Percentiles rank a stretch among this genome's conserved stretches.
phyloP scores from a whole-genome alignment of 768 basidiomycete species.

The Suillus subalutaceus region DNA sequence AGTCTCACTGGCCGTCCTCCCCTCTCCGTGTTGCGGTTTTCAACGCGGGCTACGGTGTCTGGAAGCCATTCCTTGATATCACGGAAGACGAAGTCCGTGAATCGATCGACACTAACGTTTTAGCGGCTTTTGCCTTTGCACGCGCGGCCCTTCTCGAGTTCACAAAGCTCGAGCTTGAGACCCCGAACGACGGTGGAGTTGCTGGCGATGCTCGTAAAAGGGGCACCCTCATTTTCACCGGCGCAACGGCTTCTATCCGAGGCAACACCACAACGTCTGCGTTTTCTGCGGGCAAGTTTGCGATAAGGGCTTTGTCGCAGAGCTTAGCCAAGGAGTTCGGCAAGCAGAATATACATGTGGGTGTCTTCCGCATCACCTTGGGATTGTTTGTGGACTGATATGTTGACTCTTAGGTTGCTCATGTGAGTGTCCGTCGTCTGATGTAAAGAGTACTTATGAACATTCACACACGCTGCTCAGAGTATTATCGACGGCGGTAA shows the following conservation, averaged over 20 bases:
- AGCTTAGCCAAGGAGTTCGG: conserved; percentile 77
- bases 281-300: conserved; percentile 68
- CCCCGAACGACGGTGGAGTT: conserved; percentile 42
- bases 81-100: conserved; percentile 59
- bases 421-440: conserved; percentile 46
- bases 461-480: neutral
- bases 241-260: conserved; percentile 67
- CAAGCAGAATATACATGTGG: conserved; percentile 72
- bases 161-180: conserved; percentile 51
- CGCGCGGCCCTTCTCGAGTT: conserved; percentile 61
- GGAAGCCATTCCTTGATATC: conserved; percentile 69
- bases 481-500: conserved; percentile 6
- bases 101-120: conserved; percentile 53
- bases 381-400: conserved; percentile 8
- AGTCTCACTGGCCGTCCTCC: conserved; percentile 47
- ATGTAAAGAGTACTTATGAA: neutral
- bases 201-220: conserved; percentile 49
- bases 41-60: conserved; percentile 60
- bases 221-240: conserved; percentile 72
- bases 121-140: conserved; percentile 66
- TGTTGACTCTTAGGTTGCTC: conserved; percentile 50
- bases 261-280: conserved; percentile 64
- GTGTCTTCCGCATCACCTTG: conserved; percentile 12
- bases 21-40: conserved; percentile 64
- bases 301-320: conserved; percentile 63